Evolutionary conservation across 306 rosid genomes (phyloP).

Genomic region (Corylus americana): DNA sequence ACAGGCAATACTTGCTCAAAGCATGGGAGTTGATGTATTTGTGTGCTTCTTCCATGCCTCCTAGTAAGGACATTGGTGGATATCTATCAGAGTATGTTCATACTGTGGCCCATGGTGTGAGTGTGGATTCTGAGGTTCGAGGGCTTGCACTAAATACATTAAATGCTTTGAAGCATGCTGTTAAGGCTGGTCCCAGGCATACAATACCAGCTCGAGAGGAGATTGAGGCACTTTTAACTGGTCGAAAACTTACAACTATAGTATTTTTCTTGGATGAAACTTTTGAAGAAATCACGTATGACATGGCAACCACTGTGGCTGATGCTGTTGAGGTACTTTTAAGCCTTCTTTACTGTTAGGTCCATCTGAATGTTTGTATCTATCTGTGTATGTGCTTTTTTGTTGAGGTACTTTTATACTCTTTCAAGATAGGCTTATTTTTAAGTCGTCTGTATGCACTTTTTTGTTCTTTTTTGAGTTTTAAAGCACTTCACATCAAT

Average conservation of each 20-base stretch:
- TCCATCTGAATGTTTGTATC: constrained; percentile 1
- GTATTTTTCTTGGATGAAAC: constrained; percentile 95
- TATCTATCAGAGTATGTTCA: constrained; percentile 90
- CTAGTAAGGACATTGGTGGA: constrained; percentile 84
- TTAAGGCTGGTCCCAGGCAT: constrained; percentile 95
- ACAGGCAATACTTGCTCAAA: constrained; percentile 78
- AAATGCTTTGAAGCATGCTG: constrained; percentile 84
- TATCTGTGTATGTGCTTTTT: background rate
- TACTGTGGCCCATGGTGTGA: constrained; percentile 59
- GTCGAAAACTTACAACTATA: constrained; percentile 85
- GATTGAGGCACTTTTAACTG: constrained; percentile 81
- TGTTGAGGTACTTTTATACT: too few species aligned
- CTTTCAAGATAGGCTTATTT: background rate
- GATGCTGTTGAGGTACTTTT: constrained; percentile 88
- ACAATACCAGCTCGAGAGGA: constrained; percentile 86
- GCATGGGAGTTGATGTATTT: constrained; percentile 95
- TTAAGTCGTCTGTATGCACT: constrained; percentile 3
- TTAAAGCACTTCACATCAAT: constrained; percentile 23
- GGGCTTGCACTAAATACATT: constrained; percentile 69
- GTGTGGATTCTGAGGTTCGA: constrained; percentile 72
- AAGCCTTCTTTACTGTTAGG: constrained; percentile 24
- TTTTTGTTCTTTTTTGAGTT: constrained; percentile 1
- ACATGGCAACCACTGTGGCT: constrained; percentile 88
- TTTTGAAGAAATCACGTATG: constrained; percentile 91
- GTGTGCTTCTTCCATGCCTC: constrained; percentile 94